Base-by-base conservation (phyloP, 202 grass and related monocot species). In the Panicum hallii region DNA sequence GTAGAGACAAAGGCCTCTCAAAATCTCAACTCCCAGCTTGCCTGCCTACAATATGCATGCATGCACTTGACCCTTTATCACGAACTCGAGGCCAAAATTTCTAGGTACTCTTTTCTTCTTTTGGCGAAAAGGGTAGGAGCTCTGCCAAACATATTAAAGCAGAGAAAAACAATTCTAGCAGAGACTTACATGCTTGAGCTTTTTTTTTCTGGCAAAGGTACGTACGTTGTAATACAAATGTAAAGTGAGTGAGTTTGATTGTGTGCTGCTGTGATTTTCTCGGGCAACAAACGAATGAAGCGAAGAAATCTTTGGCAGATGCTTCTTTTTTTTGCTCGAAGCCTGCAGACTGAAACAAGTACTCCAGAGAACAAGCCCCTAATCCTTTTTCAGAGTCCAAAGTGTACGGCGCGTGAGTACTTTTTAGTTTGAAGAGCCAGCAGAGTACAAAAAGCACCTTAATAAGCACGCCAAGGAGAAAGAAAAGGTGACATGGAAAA, bases 1-100 rank as follows among this genome's bases (percentile, higher is more conserved):
- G 75, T 69, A 74, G 87, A 80, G 75, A 84, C 81, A 75, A 84
- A 48, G 81, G 75, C 50, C 48, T 64, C 73, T 46, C 73, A 22
- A 34, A 28, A 43, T 47, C 63, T 53, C 56, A 43, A 44, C 55
- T 60, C 61, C 41, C 44, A 50, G 57, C 26, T 41, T 66, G 70
- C 6, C 77, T 75, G 26, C 70, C 8, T 28, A 48, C 22, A 17
- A n/a, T 38, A 67, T 14, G 17, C 17, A 20, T 42, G 4, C n/a
- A 26, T 22, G 67, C 22, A 30, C 43, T 3, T 64, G 62, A 0
- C 63, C 3, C 30, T 40, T 40, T 65, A 7, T 65, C 34, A 17
- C 36, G 36, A 65, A 65, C 17, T 36, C 32, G 30, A 65, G 58
- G 5, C 58, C 30, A 36, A 34, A 34, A 65, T 65, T 65, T 65